phyloP scores from a whole-genome alignment of 192 early-diverging fungal species.

The Backusella tarrabulga region DNA sequence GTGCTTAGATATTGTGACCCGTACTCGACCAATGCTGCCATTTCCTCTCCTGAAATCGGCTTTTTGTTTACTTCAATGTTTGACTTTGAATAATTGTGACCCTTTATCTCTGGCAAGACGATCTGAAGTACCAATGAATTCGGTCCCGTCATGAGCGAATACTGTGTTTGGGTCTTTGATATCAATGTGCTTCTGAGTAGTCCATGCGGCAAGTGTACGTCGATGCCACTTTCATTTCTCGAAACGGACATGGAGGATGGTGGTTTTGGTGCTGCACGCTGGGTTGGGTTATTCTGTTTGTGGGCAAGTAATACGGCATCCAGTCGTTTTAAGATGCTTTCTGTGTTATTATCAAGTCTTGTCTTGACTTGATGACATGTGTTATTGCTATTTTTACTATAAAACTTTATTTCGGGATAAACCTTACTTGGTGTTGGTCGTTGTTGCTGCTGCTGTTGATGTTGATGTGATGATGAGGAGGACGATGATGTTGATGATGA shows the following conservation, averaged over 20 bases:
- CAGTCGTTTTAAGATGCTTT: slow-evolving; percentile 15
- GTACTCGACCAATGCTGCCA: slow-evolving; percentile 14
- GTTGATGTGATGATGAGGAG: background rate
- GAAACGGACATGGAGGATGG: background rate
- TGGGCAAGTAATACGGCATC: slow-evolving; percentile 10
- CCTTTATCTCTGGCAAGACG: background rate
- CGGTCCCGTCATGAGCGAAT: slow-evolving; percentile 11
- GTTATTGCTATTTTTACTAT: background rate
- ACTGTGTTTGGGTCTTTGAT: slow-evolving; percentile 7
- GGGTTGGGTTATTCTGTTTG: background rate
- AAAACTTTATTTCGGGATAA: background rate
- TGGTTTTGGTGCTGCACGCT: background rate
- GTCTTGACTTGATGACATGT: slow-evolving; percentile 10
- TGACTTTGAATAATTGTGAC: background rate
- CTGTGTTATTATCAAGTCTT: slow-evolving; percentile 13
- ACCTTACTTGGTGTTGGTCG: slow-evolving; percentile 13
- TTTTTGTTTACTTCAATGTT: background rate
- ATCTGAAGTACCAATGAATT: slow-evolving; percentile 1
- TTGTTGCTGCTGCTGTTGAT: background rate
- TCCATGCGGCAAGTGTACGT: slow-evolving; percentile 13
- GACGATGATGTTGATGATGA: slow-evolving; percentile 13
- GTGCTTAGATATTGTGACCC: slow-evolving; percentile 9
- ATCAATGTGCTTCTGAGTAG: slow-evolving; percentile 5
- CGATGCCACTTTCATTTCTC: background rate
- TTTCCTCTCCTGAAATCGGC: slow-evolving; percentile 7